Conservation (phyloP, 2,329 filamentous ascomycete species). For the Chaetoscypha palmicola region DNA sequence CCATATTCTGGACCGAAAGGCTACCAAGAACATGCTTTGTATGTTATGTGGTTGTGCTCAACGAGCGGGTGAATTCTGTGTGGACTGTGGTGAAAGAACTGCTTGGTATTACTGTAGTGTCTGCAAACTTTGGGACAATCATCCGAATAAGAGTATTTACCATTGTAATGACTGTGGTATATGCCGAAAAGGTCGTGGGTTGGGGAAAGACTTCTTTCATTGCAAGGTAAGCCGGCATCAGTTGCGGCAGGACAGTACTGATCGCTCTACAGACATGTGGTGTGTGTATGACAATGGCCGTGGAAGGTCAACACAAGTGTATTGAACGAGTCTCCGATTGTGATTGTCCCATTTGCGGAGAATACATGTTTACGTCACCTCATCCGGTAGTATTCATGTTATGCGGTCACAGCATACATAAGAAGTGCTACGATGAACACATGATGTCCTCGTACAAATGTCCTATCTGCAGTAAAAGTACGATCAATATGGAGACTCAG, state of each 20-base stretch:
- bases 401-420: constrained; percentile 94
- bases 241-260: not conserved
- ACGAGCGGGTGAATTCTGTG: constrained; percentile 69
- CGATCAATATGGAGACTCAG: constrained; percentile 95
- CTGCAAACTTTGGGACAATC: constrained; percentile 97
- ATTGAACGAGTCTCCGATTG: constrained; percentile 92
- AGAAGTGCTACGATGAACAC: constrained; percentile 79
- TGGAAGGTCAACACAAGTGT: constrained; percentile 80
- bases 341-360: constrained; percentile 92
- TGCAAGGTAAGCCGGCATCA: constrained; percentile 65
- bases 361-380: constrained; percentile 92
- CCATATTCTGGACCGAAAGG: constrained; percentile 70
- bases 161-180: constrained; percentile 96
- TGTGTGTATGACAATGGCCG: constrained; percentile 86
- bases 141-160: constrained; percentile 84
- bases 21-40: constrained; percentile 93
- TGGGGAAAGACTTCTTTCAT: constrained; percentile 96
- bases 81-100: constrained; percentile 65
- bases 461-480: constrained; percentile 90
- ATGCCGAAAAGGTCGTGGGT: constrained; percentile 79
- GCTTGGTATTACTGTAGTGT: constrained; percentile 90
- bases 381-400: constrained; percentile 87
- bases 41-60: constrained; percentile 91
- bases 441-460: constrained; percentile 91
- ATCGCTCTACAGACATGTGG: constrained; percentile 65